phyloP scores from a whole-genome alignment of 2,329 filamentous ascomycete species.

The Fusarium papillatum region DNA sequence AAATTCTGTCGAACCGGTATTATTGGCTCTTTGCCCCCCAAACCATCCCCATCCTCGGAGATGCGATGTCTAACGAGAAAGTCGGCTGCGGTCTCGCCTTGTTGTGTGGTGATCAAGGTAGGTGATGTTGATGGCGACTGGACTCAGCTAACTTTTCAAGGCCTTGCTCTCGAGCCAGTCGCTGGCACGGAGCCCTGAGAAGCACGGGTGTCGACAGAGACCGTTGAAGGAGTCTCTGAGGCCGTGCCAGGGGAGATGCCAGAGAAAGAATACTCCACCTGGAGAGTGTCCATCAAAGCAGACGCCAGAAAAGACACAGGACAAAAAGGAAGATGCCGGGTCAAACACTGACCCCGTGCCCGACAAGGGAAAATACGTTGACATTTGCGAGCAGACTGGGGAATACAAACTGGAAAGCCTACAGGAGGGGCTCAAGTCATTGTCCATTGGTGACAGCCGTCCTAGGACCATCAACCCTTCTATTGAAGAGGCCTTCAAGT shows the following conservation, averaged over 20 bases:
- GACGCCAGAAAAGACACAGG: neutral
- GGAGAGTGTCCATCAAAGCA: neutral
- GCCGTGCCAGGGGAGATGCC: conserved; percentile 4
- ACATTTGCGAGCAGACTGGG: neutral
- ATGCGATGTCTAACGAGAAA: conserved; percentile 5
- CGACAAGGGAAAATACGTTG: conserved; percentile 23
- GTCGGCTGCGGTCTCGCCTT: conserved; percentile 11
- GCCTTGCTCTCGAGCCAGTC: neutral
- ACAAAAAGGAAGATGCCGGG: neutral
- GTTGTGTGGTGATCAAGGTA: conserved; percentile 19
- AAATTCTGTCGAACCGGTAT: neutral
- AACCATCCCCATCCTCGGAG: neutral
- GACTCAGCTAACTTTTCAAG: conserved; percentile 11
- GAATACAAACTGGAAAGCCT: conserved; percentile 9
- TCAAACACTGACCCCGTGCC: neutral
- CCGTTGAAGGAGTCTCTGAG: conserved; percentile 10
- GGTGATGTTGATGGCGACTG: neutral
- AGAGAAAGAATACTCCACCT: neutral
- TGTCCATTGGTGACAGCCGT: conserved; percentile 10
- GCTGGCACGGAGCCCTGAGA: neutral
- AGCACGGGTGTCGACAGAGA: conserved; percentile 6
- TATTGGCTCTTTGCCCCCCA: conserved; percentile 5
- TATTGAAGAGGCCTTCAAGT: conserved; percentile 32
- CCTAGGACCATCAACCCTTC: neutral
- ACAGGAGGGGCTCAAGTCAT: conserved; percentile 3